Percentiles rank a stretch among this genome's conserved stretches.
Conservation (phyloP, 106 monocot species). For the Dioscorea alata region DNA sequence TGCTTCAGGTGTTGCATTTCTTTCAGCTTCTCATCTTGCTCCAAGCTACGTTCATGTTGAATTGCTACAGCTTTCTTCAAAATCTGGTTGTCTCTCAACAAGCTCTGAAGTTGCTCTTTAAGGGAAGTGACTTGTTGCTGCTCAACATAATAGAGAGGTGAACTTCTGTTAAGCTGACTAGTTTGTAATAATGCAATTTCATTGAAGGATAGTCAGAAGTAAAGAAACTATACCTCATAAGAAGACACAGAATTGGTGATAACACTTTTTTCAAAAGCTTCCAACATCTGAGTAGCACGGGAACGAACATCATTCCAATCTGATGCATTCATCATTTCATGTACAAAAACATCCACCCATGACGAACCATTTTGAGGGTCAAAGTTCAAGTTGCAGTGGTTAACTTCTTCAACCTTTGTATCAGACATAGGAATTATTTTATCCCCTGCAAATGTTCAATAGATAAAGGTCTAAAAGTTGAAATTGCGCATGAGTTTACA, state of each 20-base stretch:
- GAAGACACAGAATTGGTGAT: slow-evolving; percentile 24
- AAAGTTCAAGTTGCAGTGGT: background rate
- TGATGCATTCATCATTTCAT: slow-evolving; percentile 69
- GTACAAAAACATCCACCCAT: slow-evolving; percentile 76
- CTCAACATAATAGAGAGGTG: background rate
- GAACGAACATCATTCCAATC: slow-evolving; percentile 57
- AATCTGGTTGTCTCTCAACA: slow-evolving; percentile 14
- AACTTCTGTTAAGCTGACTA: too few relatives aligned
- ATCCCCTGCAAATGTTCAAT: slow-evolving; percentile 15
- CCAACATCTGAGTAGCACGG: slow-evolving; percentile 49
- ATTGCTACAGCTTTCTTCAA: slow-evolving; percentile 14
- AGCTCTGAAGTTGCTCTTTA: slow-evolving; percentile 13
- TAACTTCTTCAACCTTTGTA: slow-evolving; percentile 16
- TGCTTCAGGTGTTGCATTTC: slow-evolving; percentile 11
- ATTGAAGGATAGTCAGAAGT: background rate
- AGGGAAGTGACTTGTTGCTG: slow-evolving; percentile 17
- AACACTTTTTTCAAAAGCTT: slow-evolving; percentile 54
- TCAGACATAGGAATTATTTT: slow-evolving; percentile 17
- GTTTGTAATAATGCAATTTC: background rate
- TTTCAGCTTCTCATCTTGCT: slow-evolving; percentile 9
- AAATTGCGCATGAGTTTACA: background rate
- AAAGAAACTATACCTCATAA: slow-evolving; percentile 29
- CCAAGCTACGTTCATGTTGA: slow-evolving; percentile 12
- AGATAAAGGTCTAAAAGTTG: background rate
- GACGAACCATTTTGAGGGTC: slow-evolving; percentile 13